Evolutionary conservation across 257 asterid species (phyloP).

Genomic region (Eucommia ulmoides): DNA sequence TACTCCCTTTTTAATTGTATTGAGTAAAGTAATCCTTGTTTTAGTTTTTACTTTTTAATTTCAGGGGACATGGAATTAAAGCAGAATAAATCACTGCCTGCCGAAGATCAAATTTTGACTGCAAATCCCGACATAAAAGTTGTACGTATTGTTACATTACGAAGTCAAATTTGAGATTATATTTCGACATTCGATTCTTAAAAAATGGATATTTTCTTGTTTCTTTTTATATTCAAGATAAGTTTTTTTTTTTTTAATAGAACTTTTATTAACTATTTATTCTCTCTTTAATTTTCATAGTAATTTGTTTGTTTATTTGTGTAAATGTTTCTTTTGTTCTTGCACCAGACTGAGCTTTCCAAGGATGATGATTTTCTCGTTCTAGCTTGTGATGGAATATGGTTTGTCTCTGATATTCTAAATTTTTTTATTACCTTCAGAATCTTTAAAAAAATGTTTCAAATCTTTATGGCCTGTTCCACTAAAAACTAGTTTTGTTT

Average conservation of each 20-base stretch:
- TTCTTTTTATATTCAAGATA: background rate
- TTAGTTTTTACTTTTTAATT: slow-evolving; percentile 8
- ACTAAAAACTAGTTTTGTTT: too few relatives aligned
- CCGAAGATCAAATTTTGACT: slow-evolving; percentile 81
- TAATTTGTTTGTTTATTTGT: background rate
- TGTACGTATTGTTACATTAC: slow-evolving; percentile 31
- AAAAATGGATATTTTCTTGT: slow-evolving; percentile 1
- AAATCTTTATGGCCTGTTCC: too few relatives aligned
- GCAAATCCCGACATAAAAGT: slow-evolving; percentile 73
- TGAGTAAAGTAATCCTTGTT: too few relatives aligned
- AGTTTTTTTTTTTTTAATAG: background rate
- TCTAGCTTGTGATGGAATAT: slow-evolving; percentile 97
- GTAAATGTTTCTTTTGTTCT: slow-evolving; percentile 8
- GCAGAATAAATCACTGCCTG: slow-evolving; percentile 72
- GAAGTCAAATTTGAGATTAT: slow-evolving; percentile 1
- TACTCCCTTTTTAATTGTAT: slow-evolving; percentile 2
- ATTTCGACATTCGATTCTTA: background rate
- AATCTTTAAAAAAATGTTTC: too few relatives aligned
- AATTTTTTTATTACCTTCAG: too few relatives aligned
- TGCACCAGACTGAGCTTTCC: slow-evolving; percentile 56
- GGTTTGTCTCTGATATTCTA: slow-evolving; percentile 47
- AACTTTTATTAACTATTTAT: background rate
- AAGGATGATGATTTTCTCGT: slow-evolving; percentile 82
- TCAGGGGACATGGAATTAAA: slow-evolving; percentile 91
- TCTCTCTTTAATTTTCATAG: background rate